Evolutionary conservation across 2,329 filamentous ascomycete genomes (phyloP), one percentile per base, ranked within the genome.

Genomic region (Ceratocystis alfenasii): DNA sequence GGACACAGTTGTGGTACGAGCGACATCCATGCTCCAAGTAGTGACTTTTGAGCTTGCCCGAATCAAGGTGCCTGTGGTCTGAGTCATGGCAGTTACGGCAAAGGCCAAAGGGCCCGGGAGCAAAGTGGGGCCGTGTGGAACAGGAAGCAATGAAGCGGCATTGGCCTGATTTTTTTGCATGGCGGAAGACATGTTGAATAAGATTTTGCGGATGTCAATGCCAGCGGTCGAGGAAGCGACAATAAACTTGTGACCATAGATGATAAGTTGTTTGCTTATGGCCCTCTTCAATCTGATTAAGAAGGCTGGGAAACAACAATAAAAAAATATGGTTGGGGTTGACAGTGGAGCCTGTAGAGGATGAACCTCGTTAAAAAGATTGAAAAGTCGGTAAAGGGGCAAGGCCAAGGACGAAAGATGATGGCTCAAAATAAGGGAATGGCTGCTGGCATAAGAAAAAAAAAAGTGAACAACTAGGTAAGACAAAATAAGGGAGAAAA

Each of bases 1-100:
- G 1, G 82, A 83, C 2, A 85, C 73, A 1, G 82, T 83, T 6
- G 82, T 83, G 70, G 81, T 75, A 66, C 80, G 79, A 41, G 81
- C 81, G 10, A 80, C 80, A 69, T 80, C 77, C 66, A 84, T 76
- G 41, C 80, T 75, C 69, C 78, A 82, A 15, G 78, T 77, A 50
- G 80, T 77, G 44, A 83, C 75, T n/a, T 80, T 72, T 2, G 80
- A 80, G 50, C 80, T 78, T 48, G 83, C 73, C 5, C 81, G 80
- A 28, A 85, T 77, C 41, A 80, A 80, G 28, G 87, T 76, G 33
- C 81, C 80, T 17, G 83, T 82, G 2, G 83, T 85, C 65, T 82
- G 78, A 2, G 84, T 83, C 10, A 83, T 81, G 57, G 87, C 74
- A 69, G 83, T 86, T 65, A 87, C 78, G 33, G 79, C 79, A 63